Conservation (phyloP, 177 flowering plant species). For the Vitis hybrid region DNA sequence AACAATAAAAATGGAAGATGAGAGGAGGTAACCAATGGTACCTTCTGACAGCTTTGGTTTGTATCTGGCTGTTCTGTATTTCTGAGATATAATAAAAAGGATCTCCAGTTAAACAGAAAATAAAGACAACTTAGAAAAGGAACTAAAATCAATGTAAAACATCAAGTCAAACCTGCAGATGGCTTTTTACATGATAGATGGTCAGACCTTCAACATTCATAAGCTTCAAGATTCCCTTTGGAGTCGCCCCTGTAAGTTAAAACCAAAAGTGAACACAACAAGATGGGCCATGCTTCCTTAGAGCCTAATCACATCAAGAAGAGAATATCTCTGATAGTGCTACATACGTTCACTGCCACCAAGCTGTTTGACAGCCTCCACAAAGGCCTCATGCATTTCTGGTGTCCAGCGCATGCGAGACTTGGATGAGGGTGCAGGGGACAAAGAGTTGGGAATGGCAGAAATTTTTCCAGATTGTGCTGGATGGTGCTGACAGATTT, state of each 20-base stretch:
- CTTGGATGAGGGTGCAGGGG: slow-evolving; percentile 24
- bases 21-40: slow-evolving; percentile 13
- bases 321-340: not conserved
- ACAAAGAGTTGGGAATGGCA: slow-evolving; percentile 17
- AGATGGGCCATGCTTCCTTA: not conserved
- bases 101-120: not conserved
- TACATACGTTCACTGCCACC: slow-evolving; percentile 89
- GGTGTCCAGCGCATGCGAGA: slow-evolving; percentile 58
- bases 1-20: not conserved
- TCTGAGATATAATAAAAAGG: slow-evolving; percentile 35
- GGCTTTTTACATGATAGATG: slow-evolving; percentile 76
- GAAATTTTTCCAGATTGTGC: slow-evolving; percentile 15
- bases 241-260: slow-evolving; percentile 57
- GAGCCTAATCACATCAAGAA: not conserved
- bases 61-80: slow-evolving; percentile 62
- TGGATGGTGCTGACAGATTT: slow-evolving; percentile 20
- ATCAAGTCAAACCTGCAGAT: slow-evolving; percentile 47
- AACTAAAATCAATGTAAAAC: not conserved
- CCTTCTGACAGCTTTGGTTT: slow-evolving; percentile 67
- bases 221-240: slow-evolving; percentile 61
- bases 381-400: slow-evolving; percentile 78
- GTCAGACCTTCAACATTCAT: slow-evolving; percentile 67
- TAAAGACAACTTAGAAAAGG: slow-evolving; percentile 3
- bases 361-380: slow-evolving; percentile 73
- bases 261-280: slow-evolving; percentile 1